Evolutionary conservation across 2,329 filamentous ascomycete species (phyloP), one percentile per base, ranked within the genome.

Genomic region (Colletotrichum paranaense): DNA sequence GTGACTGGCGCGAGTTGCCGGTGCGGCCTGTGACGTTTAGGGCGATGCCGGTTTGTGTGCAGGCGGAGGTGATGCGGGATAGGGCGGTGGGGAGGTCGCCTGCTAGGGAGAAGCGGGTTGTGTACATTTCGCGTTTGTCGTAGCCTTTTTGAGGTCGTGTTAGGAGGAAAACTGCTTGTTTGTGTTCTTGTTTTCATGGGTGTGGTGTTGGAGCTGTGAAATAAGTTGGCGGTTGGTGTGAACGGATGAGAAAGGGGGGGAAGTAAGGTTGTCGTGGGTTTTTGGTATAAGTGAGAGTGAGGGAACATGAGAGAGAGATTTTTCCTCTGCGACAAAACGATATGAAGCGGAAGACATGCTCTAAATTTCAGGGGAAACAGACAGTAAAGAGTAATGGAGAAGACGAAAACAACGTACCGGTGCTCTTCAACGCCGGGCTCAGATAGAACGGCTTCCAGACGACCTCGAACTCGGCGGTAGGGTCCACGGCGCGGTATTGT

Each of bases 401-500:
- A 26, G 49, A 16, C 28, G 30, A 9, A 24, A 3, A 32, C 7
- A 24, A 70, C 72, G 12, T 75, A 81, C 81, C 75, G 59, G 72
- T 74, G 60, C 75, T 71, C 26, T 82, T 77, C 7, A 79, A 77
- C 7, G 80, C 77, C 5, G 85, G 84, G 62, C 80, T 81, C 1
- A 89, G 80, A 67, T 88, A 83, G 72, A 85, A 88, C 0, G 87
- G 87, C 53, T 83, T 85, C 81, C 85, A 89, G 1, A 79, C 78
- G 14, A 88, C 78, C 55, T 87, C 82, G 69, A 89, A 88, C 5
- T 83, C 80, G 28, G 84, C 81, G 19, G 84, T 81, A 0, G 86
- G 86, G 72, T 87, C 81, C 16, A 75, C 76, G 4, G 78, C 75
- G 67, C 79, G 80, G 77, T 85, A 87, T 6, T 78, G 75, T 26